Base-by-base conservation (phyloP, 768 basidiomycete species). In the Lepiota venenata region DNA sequence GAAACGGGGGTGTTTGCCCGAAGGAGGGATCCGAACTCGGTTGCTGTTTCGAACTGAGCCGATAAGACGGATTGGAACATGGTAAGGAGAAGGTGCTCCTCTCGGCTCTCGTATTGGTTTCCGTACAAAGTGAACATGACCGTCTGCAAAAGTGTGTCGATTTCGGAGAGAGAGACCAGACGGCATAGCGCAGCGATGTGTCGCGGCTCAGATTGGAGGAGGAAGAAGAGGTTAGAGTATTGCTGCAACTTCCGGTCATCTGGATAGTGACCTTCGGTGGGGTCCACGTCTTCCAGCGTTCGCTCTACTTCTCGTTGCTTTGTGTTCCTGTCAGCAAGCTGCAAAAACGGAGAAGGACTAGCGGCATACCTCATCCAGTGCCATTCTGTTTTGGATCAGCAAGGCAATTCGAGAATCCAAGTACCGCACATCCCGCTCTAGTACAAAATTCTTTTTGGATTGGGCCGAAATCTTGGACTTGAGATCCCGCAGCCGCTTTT, bases 91-190 rank as follows among this genome's bases (percentile, higher is more conserved):
- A 99, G 74, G 71, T 99, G 97, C 73, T 99, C 97, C 74, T 99
- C 97, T 63, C 96, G 79, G 67, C 91, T 92, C 75, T 98, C 94
- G 74, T 98, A 96, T 75, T 98, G 96, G 77, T 99, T 96, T 58
- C 97, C 97, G 68, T 98, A 99, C 25, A 99, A 83, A 15, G 97
- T 98, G 74, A 99, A 99, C 97, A 99, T 99, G 71, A 99, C 97
- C 2, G 97, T 99, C 70, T 99, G 97, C 22, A 99, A 84, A 56
- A 99, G 88, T 43, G 97, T 98, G 71, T 99, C 97, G 65, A 99
- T 98, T 75, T 99, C 97, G 44, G 91, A 85, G 37, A 99, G 74
- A 60, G 89, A 93, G 71, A 99, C 97, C 56, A 99, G 88, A 15
- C 97, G 89, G 64, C 97, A 98, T 20, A 99, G 83, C 47, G 91